These are phyloP conservation scores for Dianthus caryophyllus DNA, from an alignment of 148 eudicot genomes.

Conservation along the genomic window DNA sequence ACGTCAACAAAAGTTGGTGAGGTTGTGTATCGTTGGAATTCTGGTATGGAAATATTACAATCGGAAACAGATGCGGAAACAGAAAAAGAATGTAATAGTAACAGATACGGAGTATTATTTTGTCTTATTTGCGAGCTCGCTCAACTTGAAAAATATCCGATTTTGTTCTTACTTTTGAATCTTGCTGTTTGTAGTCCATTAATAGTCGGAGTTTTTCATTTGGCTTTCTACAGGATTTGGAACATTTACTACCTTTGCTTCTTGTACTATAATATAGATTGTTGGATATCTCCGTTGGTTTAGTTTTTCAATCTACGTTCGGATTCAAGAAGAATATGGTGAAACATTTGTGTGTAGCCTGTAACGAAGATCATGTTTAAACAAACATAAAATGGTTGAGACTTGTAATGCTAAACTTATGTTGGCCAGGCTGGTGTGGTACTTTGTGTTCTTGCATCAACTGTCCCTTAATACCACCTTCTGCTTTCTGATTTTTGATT, in stretches of 20 bases:
- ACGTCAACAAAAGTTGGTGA: no score
- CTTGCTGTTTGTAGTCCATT: not conserved
- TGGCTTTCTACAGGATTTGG: not conserved
- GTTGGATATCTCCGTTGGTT: not conserved
- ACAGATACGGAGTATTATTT: not conserved
- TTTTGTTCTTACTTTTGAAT: not conserved
- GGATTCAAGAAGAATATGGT: not conserved
- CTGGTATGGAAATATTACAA: not conserved
- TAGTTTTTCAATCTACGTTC: not conserved
- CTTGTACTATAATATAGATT: not conserved
- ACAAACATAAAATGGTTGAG: not conserved
- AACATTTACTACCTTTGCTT: not conserved
- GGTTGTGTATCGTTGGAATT: not conserved
- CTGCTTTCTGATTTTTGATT: not conserved
- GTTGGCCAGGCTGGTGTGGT: not conserved
- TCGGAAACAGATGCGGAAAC: no score
- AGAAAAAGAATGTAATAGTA: not conserved
- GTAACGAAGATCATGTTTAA: not conserved
- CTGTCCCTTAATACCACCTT: not conserved
- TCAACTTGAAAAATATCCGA: not conserved
- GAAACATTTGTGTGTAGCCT: not conserved
- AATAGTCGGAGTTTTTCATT: not conserved
- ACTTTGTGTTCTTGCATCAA: not conserved
- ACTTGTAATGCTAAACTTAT: not conserved
- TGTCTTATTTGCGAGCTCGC: not conserved